phyloP scores from a whole-genome alignment of 1,139 yeast species.

The Taphrina sp. region DNA sequence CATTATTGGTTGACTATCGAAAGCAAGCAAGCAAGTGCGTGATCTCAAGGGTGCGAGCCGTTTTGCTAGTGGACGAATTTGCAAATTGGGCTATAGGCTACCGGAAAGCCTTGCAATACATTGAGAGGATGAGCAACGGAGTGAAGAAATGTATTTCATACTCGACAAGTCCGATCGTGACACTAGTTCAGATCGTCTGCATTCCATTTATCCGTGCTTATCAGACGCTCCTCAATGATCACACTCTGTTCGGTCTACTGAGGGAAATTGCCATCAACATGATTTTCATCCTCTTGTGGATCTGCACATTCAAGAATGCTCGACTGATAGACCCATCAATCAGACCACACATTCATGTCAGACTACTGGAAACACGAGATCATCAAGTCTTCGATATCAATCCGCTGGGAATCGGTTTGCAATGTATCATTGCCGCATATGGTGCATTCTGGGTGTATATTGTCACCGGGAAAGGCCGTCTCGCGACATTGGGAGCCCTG shows the following conservation, averaged over 20 bases:
- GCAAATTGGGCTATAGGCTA: too few species aligned
- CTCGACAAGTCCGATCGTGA: too few species aligned
- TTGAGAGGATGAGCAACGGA: too few species aligned
- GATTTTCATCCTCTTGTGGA: conserved; percentile 58
- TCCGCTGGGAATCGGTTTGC: conserved; percentile 18
- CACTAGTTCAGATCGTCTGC: too few species aligned
- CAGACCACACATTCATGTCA: conserved; percentile 58
- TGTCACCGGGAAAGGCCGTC: conserved; percentile 12
- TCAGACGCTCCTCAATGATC: conserved; percentile 19
- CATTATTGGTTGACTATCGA: too few species aligned
- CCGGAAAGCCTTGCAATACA: too few species aligned
- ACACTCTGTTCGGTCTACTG: conserved; percentile 19
- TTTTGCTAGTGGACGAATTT: too few species aligned
- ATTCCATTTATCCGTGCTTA: conserved; percentile 13
- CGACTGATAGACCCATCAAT: conserved; percentile 56
- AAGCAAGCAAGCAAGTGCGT: too few species aligned
- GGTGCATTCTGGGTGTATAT: conserved; percentile 27
- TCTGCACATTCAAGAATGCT: conserved; percentile 60
- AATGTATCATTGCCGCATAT: conserved; percentile 17
- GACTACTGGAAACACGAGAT: conserved; percentile 50
- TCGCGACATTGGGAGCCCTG: conserved; percentile 25
- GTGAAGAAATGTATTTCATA: too few species aligned
- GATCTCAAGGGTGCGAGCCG: too few species aligned
- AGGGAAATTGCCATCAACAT: conserved; percentile 49
- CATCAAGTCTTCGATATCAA: conserved; percentile 37